Percentiles rank a stretch among this genome's conserved stretches.
Evolutionary conservation across 129 eudicot genomes (phyloP).

Genomic region (Helichrysum umbraculigerum): DNA sequence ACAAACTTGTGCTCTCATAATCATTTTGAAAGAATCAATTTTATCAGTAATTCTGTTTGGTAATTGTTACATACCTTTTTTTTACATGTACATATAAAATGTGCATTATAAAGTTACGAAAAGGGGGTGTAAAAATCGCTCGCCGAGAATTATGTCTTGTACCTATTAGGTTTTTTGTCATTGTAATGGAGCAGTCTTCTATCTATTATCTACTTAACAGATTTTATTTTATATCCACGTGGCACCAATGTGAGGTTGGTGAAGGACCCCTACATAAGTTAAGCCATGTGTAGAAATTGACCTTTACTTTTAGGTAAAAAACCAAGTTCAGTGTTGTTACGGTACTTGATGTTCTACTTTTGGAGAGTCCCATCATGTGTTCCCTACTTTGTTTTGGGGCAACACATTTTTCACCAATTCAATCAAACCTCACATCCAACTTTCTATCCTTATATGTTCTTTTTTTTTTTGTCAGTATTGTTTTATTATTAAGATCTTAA

Average conservation of each 20-base stretch:
- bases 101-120: too few species aligned
- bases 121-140: background rate
- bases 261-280: conserved; percentile 28
- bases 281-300: conserved; percentile 14
- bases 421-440: too few species aligned
- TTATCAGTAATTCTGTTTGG: too few species aligned
- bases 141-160: background rate
- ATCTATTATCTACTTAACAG: background rate
- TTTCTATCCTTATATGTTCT: too few species aligned
- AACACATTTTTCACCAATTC: too few species aligned
- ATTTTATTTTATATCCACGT: background rate
- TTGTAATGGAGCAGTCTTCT: background rate
- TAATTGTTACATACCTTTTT: too few species aligned
- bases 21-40: background rate
- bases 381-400: too few species aligned
- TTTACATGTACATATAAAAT: too few species aligned
- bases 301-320: conserved; percentile 10
- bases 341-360: conserved; percentile 21
- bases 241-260: conserved; percentile 23
- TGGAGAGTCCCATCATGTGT: background rate
- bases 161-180: background rate
- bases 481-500: too few species aligned
- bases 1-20: background rate
- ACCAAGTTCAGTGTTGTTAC: conserved; percentile 1
- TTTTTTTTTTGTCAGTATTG: too few species aligned